Base-by-base conservation (phyloP, 495 filamentous ascomycete genomes). In the Letharia columbiana region DNA sequence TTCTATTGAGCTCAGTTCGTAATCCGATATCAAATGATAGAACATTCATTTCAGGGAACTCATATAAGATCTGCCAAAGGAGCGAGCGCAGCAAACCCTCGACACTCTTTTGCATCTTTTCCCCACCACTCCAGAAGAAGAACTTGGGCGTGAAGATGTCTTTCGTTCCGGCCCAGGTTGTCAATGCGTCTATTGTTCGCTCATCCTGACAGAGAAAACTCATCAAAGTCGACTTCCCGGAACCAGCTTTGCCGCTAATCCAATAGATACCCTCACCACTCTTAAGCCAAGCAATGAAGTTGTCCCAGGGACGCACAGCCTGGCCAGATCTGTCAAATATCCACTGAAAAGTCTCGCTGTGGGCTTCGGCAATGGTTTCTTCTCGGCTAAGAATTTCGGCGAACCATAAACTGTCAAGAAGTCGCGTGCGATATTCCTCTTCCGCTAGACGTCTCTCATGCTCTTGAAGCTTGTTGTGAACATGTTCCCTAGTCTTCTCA, bases 61-160 rank as follows among this genome's bases (percentile, higher is more conserved):
- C 63, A 17, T 68, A 58, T 39, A 76, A 68, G 2, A 78, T 72
- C 57, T 82, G 72, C 63, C 71, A 81, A 18, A 82, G 65, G 0
- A 84, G 65, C 1, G 76, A 71, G 17, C 75, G 74, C 1, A 81
- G 63, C 5, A 84, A 71, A 0, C 81, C 82, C 39, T 71, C 61
- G 18, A 74, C 71, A 6, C 75, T 79, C 64, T 75, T 77, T 63
- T 81, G 77, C 40, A 78, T 56, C 4, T 54, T 28, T 4, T 33
- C 73, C 2, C 79, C 80, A 15, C 72, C 54, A 39, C 62, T 72
- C 78, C 78, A 83, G 66, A 82, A 84, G 69, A 77, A 83, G 67
- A 82, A 81, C 18, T 20, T 39, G 60, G 69, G 1, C 74, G 73
- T 47, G 73, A 44, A 3, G 75, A 62, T n/a, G 78, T 63, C 15